Evolutionary conservation across 805 yeast species (phyloP), one percentile per base, ranked within the genome.

Genomic region (Lipomyces yamanashiensis): DNA sequence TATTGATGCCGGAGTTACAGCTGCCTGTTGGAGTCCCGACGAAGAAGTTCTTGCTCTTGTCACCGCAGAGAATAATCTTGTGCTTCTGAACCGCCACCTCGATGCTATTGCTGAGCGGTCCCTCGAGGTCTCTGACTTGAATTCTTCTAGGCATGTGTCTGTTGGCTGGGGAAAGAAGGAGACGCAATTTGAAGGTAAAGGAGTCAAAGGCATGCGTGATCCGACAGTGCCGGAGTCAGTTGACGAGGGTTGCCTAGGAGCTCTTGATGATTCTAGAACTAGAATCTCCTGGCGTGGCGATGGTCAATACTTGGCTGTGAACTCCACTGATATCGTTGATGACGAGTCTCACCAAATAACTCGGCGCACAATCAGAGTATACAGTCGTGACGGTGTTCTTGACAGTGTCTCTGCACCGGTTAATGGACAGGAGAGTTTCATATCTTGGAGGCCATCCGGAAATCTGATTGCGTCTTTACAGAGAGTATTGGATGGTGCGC

Each of bases 91-190:
- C 44, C 82, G 96, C 67, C 78, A 82, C 49, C 89, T 92, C 67
- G 98, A 93, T 68, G 90, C 92, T 1, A 81, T 93, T 28, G 78
- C 84, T 10, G 98, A 93, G 72, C 81, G 80, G 61, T 74, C 76
- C 37, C 75, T 92, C 64, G 75, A 81, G 52, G 78, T 83, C 0
- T 82, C 81, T 8, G 99, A 95, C 74, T 80, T 92, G 53, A 77
- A 84, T 55, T 78, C 81, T 39, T 87, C 92, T 1, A 87, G 86
- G 69, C 97, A 95, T 73, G 97, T 95, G 43, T 87, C 93, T 34
- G 97, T 95, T 49, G 99, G 99, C 33, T 95, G 99, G 99, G 99
- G 99, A 73, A 89, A 88, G 66, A 87, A 88, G 70, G 98, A 93
- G 75, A 95, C 99, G 0, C 99, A 95, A 77, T 95, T 95, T 76